phyloP scores from a whole-genome alignment of 2,329 filamentous ascomycete genomes.

The Clonostachys solani region DNA sequence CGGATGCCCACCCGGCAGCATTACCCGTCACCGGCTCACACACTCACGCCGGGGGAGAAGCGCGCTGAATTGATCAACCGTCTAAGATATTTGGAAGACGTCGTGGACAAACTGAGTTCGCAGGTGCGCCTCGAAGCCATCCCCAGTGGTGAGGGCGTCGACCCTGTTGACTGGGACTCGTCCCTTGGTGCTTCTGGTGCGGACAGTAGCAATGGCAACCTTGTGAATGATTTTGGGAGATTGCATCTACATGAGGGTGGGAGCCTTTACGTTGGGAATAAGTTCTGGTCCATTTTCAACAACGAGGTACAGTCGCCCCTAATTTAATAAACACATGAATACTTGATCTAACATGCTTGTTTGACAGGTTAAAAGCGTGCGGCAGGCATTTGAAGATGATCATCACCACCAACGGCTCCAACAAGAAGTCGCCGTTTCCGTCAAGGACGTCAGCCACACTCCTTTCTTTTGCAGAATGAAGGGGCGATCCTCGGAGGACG shows the following conservation, averaged over 20 bases:
- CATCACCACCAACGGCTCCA: too few relatives aligned
- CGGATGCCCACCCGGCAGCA: conserved; percentile 18
- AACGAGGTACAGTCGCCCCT: conserved; percentile 16
- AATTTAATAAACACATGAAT: conserved; percentile 2
- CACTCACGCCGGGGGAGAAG: conserved; percentile 3
- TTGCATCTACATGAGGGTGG: conserved; percentile 8
- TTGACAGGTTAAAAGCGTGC: too few relatives aligned
- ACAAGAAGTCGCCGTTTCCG: too few relatives aligned
- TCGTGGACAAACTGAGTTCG: conserved; percentile 20
- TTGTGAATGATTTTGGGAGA: conserved; percentile 10
- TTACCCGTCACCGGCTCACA: too few relatives aligned
- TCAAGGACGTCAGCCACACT: too few relatives aligned
- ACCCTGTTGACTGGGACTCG: background rate
- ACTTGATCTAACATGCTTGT: conserved; percentile 7
- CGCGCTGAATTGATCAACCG: conserved; percentile 20
- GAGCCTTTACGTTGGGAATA: conserved; percentile 17
- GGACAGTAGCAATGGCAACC: conserved; percentile 16
- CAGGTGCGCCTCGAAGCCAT: conserved; percentile 17
- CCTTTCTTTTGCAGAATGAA: too few relatives aligned
- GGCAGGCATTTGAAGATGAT: too few relatives aligned
- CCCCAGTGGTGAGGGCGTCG: background rate
- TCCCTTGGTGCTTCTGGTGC: conserved; percentile 2
- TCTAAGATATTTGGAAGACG: conserved; percentile 17
- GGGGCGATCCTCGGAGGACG: background rate
- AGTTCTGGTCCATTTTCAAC: conserved; percentile 24